Percentiles rank a stretch among this genome's conserved stretches.
Conservation (phyloP, 2,329 filamentous ascomycete species). For the Aspergillus sp. region DNA sequence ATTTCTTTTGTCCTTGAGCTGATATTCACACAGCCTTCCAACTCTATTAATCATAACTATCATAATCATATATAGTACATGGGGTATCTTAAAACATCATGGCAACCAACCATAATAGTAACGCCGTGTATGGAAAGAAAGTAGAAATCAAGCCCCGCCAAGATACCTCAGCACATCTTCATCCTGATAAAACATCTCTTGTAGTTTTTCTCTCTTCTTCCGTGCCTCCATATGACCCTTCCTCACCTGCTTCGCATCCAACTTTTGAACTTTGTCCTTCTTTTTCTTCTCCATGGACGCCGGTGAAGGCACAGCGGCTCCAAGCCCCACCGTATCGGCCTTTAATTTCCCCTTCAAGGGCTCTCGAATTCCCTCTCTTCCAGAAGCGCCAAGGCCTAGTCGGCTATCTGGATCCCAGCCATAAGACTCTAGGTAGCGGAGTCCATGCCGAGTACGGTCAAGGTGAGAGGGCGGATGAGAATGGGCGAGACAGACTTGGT, state of each 20-base stretch:
- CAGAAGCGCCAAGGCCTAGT: constrained; percentile 67
- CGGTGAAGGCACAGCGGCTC: constrained; percentile 42
- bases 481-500: constrained; percentile 58
- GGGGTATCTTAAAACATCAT: constrained; percentile 13
- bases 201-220: constrained; percentile 62
- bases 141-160: constrained; percentile 34
- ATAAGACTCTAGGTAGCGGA: constrained; percentile 56
- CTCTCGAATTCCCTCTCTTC: constrained; percentile 68
- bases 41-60: neutral
- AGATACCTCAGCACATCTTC: constrained; percentile 77
- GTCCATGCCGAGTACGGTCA: constrained; percentile 56
- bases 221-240: constrained; percentile 62
- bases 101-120: neutral
- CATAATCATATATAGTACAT: neutral
- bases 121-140: neutral
- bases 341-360: constrained; percentile 74
- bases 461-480: constrained; percentile 59
- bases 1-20: constrained; percentile 4
- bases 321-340: constrained; percentile 72
- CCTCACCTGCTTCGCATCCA: constrained; percentile 71
- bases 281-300: constrained; percentile 26
- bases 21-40: neutral
- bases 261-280: constrained; percentile 44
- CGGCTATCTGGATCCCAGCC: constrained; percentile 64
- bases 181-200: constrained; percentile 70